Evolutionary conservation across 1,284 basidiomycete species (phyloP), one percentile per base, ranked within the genome.

Genomic region (Marasmius tenuissimus): DNA sequence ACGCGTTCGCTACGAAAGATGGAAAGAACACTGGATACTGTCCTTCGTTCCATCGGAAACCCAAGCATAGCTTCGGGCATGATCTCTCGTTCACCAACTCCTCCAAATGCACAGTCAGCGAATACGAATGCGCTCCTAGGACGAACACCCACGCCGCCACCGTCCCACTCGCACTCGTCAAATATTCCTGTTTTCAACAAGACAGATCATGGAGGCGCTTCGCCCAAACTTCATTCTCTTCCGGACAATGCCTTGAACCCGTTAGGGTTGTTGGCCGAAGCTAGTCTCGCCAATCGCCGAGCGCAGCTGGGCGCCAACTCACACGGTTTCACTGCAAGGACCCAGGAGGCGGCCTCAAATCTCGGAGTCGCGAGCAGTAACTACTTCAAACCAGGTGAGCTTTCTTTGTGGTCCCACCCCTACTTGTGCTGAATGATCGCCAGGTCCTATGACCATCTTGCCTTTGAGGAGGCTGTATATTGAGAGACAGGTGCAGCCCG

Each of bases 161-260:
- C 78, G 4, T 64, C 76, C 1, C 65, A 37, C 20, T 14, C n/a
- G 20, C 52, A 38, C 18, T 54, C 52, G 18, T 18, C 34, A 12
- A 75, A 14, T 61, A 68, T n/a, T 60, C 72, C 16, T 64, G 72
- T 49, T 66, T 72, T 12, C 68, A 72, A 45, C 71, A 69, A 27
- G 63, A 59, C 48, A 57, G 73, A 65, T 57, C 71, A 69, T 33
- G 77, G 85, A 40, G 80, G 73, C 67, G 38, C 52, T 20, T 94
- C 83, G 61, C 94, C 82, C 0, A 91, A 95, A 69, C 80, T 97
- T 7, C 94, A 96, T 67, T 93, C 88, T 0, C 78, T 98, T 4
- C 96, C 96, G 0, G 95, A 97, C 73, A 96, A 97, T 69, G 82
- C 91, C 0, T 78, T 97, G 22, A 97, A 96, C 62, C 96, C 96